Conservation (phyloP, 2,329 filamentous ascomycete species). For the Penicillium crustosum region DNA sequence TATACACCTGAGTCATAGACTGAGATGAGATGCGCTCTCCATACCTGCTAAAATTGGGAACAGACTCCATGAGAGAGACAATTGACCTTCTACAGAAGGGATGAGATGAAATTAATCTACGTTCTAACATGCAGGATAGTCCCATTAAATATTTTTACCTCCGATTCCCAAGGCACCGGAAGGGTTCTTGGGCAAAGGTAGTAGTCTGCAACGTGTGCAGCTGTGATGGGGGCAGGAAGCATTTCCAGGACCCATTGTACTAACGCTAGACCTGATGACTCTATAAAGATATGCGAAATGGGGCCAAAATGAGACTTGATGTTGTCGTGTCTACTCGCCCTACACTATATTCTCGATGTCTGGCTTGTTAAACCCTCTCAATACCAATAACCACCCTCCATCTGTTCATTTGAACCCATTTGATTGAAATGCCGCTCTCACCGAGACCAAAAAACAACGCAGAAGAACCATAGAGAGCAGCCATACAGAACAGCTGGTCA, state of each 20-base stretch:
- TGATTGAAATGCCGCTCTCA: not conserved
- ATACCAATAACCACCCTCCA: not conserved
- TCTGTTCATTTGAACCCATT: not conserved
- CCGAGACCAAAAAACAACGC: slow-evolving; percentile 1
- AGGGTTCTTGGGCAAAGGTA: slow-evolving; percentile 7
- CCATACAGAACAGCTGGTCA: not conserved
- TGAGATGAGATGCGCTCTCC: slow-evolving; percentile 5
- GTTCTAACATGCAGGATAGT: not conserved
- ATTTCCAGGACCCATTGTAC: slow-evolving; percentile 9
- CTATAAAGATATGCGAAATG: not conserved
- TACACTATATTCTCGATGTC: not conserved
- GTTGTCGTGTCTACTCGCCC: not conserved
- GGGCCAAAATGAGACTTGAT: not conserved
- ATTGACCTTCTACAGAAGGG: slow-evolving; percentile 8
- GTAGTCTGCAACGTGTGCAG: slow-evolving; percentile 38
- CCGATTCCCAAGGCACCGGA: not conserved
- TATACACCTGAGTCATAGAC: not conserved
- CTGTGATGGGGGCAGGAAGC: slow-evolving; percentile 28
- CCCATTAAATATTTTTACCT: slow-evolving; percentile 5
- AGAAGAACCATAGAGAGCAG: not conserved
- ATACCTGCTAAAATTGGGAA: slow-evolving; percentile 38
- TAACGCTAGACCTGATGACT: slow-evolving; percentile 19
- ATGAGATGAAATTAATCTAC: not conserved
- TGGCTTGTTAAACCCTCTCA: not conserved
- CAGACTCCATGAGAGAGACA: slow-evolving; percentile 27